Conservation (phyloP, 1,284 basidiomycete genomes). For the Ganoderma sp. region DNA sequence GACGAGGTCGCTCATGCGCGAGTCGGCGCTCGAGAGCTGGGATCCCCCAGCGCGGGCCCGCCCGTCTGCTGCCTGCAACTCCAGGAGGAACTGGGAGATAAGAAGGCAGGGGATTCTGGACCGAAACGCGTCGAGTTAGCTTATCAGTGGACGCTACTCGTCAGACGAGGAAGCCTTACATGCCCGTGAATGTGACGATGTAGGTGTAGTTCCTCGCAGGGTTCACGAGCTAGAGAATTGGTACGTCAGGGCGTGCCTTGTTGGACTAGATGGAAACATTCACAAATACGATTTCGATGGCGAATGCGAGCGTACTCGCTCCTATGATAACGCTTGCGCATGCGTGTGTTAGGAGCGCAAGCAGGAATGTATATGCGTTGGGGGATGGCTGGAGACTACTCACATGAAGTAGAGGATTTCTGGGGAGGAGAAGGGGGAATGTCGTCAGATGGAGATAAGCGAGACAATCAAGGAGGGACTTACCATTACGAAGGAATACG, state of each 20-base stretch:
- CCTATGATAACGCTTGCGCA: too few relatives aligned
- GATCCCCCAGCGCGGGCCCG: not conserved
- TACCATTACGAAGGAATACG: not conserved
- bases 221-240: too few relatives aligned
- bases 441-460: not conserved
- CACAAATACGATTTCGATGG: too few relatives aligned
- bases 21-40: not conserved
- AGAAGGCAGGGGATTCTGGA: not conserved
- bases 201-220: too few relatives aligned
- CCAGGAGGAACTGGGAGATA: not conserved
- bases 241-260: too few relatives aligned
- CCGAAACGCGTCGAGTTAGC: too few relatives aligned
- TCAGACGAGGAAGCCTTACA: too few relatives aligned
- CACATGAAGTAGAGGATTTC: not conserved
- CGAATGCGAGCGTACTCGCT: too few relatives aligned
- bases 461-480: not conserved
- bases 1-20: not conserved
- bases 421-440: not conserved
- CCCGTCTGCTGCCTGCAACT: not conserved
- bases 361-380: not conserved
- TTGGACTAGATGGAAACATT: too few relatives aligned
- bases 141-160: too few relatives aligned
- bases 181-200: too few relatives aligned
- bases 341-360: too few relatives aligned
- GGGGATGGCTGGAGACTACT: not conserved